Evolutionary conservation across 2,329 filamentous ascomycete species (phyloP).

Genomic region (Juglanconis oblonga): DNA sequence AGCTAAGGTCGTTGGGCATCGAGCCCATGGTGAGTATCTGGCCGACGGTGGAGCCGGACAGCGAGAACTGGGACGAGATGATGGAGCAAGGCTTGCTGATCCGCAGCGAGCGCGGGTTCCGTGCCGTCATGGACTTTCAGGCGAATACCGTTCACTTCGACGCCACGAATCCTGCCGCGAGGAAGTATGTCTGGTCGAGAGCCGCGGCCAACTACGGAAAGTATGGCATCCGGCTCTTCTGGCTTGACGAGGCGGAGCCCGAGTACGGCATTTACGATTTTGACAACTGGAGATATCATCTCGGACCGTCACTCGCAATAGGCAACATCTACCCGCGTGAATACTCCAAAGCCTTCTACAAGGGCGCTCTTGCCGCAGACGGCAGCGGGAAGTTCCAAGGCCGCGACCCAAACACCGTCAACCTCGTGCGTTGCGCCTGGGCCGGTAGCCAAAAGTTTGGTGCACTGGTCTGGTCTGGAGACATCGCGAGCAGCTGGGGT

Average conservation of each 20-base stretch:
- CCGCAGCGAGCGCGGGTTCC: constrained; percentile 56
- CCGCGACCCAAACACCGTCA: constrained; percentile 46
- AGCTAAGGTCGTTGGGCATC: constrained; percentile 55
- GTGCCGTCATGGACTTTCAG: constrained; percentile 56
- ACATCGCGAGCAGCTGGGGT: constrained; percentile 63
- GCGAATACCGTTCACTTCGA: constrained; percentile 61
- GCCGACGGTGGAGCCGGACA: constrained; percentile 60
- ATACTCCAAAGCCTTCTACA: constrained; percentile 58
- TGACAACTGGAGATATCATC: constrained; percentile 61
- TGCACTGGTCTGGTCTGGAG: constrained; percentile 64
- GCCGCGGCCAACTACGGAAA: constrained; percentile 59
- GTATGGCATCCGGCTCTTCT: constrained; percentile 62
- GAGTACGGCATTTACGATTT: constrained; percentile 66
- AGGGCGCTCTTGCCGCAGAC: constrained; percentile 50
- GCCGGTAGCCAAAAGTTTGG: constrained; percentile 60
- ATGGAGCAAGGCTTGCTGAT: constrained; percentile 58
- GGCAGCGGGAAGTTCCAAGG: constrained; percentile 12
- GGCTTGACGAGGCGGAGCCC: constrained; percentile 68
- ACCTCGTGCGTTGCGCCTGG: constrained; percentile 50
- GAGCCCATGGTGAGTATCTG: constrained; percentile 70
- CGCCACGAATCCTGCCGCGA: constrained; percentile 58
- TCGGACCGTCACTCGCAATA: constrained; percentile 46
- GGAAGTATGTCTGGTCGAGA: constrained; percentile 58
- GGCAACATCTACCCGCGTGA: constrained; percentile 60
- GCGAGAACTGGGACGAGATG: constrained; percentile 62